These are phyloP conservation scores for Sorghum bicolor DNA, from an alignment of 176 grass and related monocot genomes.

Conservation along the genomic window Sorghum_bicolor_NCBIv3 NC_012871.2:16424001-16424500, in stretches of 20 bases:
- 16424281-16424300: slow-evolving; percentile 35
- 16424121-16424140: too few species aligned
- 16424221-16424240: neutral
- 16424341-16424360: slow-evolving; percentile 30
- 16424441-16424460: neutral
- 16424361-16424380: slow-evolving; percentile 39
- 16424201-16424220: neutral
- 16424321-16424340: neutral
- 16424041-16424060: neutral
- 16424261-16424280: slow-evolving; percentile 38
- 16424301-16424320: slow-evolving; percentile 30
- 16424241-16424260: slow-evolving; percentile 29
- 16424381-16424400: neutral
- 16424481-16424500: neutral
- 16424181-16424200: neutral
- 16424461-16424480: neutral
- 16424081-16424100: neutral
- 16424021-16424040: slow-evolving; percentile 40
- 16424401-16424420: neutral
- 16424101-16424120: neutral
- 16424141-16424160: too few species aligned
- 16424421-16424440: slow-evolving; percentile 5
- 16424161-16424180: neutral
- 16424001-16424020: slow-evolving; percentile 34
- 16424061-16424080: too few species aligned